Percentiles rank a stretch among this genome's conserved stretches.
Conservation (phyloP, 148 eudicot species). For the Rhododendron vialii region DNA sequence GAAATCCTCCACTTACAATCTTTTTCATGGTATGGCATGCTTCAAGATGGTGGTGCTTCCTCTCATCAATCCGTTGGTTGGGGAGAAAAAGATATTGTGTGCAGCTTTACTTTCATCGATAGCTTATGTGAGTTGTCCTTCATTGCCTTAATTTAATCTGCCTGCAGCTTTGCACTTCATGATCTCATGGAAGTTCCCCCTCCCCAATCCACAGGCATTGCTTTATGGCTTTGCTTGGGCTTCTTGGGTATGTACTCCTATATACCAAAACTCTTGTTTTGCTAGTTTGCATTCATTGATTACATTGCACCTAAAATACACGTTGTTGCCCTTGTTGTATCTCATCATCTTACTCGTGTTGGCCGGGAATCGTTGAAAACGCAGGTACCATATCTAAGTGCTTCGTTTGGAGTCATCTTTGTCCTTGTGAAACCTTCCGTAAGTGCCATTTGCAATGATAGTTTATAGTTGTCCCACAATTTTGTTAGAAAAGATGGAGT, state of each 20-base stretch:
- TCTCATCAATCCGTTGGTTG: conserved; percentile 70
- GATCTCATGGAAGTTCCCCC: background rate
- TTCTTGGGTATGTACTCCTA: conserved; percentile 60
- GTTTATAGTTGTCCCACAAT: background rate
- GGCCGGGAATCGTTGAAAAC: background rate
- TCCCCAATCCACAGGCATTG: conserved; percentile 49
- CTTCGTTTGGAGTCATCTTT: conserved; percentile 82
- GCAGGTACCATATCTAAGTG: conserved; percentile 91
- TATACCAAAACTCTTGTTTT: background rate
- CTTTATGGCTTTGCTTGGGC: conserved; percentile 97
- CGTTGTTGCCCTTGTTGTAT: background rate
- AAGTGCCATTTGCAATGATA: conserved; percentile 22
- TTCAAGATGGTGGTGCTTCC: conserved; percentile 71
- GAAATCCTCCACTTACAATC: background rate
- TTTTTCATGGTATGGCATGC: conserved; percentile 7
- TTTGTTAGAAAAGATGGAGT: background rate
- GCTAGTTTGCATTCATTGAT: background rate
- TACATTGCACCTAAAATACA: background rate
- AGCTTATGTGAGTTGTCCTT: conserved; percentile 61
- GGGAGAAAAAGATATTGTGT: conserved; percentile 71
- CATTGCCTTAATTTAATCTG: background rate
- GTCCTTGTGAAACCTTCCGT: conserved; percentile 82
- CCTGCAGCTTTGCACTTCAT: background rate
- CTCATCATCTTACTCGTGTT: background rate
- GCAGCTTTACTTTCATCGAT: conserved; percentile 61